These are phyloP conservation scores for Backusella mclennaniae DNA, from an alignment of 192 early-diverging fungal species.

Conservation along the genomic window DNA sequence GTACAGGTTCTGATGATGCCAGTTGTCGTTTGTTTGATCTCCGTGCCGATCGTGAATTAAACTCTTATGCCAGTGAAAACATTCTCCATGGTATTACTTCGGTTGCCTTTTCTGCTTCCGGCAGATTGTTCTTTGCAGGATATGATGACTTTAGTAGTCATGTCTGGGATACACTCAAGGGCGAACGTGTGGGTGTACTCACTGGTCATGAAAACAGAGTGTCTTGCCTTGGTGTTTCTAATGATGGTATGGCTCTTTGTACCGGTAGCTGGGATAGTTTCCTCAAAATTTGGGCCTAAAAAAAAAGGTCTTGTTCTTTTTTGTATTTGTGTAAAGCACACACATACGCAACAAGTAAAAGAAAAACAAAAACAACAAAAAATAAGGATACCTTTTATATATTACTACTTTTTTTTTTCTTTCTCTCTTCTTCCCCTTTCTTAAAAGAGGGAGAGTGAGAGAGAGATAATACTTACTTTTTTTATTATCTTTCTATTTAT, in stretches of 20 bases:
- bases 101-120: slow-evolving; percentile 93
- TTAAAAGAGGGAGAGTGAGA: neutral
- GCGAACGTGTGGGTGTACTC: slow-evolving; percentile 89
- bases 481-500: neutral
- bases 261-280: slow-evolving; percentile 97
- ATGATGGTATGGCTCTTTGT: slow-evolving; percentile 96
- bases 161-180: slow-evolving; percentile 98
- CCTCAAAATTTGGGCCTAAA: slow-evolving; percentile 72
- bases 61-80: slow-evolving; percentile 96
- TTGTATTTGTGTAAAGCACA: too few species aligned
- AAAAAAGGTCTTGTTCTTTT: too few species aligned
- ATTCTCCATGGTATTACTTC: slow-evolving; percentile 98
- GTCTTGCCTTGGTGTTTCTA: slow-evolving; percentile 93
- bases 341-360: neutral
- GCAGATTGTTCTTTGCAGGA: slow-evolving; percentile 94
- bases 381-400: neutral
- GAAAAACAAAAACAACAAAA: neutral
- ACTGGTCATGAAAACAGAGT: slow-evolving; percentile 96
- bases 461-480: neutral
- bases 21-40: slow-evolving; percentile 96
- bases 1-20: slow-evolving; percentile 96
- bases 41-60: slow-evolving; percentile 94
- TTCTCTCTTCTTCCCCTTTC: neutral
- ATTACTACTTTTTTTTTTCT: neutral
- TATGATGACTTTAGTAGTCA: slow-evolving; percentile 99